These are phyloP conservation scores for Neonectria hederae DNA, from an alignment of 2,329 filamentous ascomycete genomes.

Conservation along the genomic window DNA sequence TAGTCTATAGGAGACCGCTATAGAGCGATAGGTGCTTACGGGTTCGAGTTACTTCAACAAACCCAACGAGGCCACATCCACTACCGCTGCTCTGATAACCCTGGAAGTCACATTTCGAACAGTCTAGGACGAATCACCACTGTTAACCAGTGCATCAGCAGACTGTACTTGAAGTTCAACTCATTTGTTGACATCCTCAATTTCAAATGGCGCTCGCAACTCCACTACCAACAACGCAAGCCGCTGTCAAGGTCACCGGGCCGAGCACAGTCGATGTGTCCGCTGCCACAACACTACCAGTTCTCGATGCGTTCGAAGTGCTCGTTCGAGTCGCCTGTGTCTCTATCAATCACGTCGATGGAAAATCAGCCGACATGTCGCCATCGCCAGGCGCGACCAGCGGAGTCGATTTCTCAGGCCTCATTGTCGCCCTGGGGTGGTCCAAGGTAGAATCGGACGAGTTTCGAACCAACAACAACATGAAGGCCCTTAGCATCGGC, in stretches of 20 bases:
- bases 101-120: background rate
- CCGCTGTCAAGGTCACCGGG: slow-evolving; percentile 20
- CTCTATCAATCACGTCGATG: slow-evolving; percentile 32
- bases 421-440: slow-evolving; percentile 22
- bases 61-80: background rate
- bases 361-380: slow-evolving; percentile 34
- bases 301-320: slow-evolving; percentile 13
- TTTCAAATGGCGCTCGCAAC: slow-evolving; percentile 9
- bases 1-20: background rate
- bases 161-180: background rate
- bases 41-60: background rate
- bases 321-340: slow-evolving; percentile 26
- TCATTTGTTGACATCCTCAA: background rate
- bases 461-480: slow-evolving; percentile 20
- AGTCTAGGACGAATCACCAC: background rate
- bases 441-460: slow-evolving; percentile 19
- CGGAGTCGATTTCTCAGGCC: slow-evolving; percentile 32
- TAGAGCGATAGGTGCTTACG: background rate
- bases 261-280: slow-evolving; percentile 4
- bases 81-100: background rate
- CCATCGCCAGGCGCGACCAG: slow-evolving; percentile 29
- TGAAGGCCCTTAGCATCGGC: slow-evolving; percentile 19
- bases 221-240: slow-evolving; percentile 13
- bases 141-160: background rate
- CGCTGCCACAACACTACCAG: slow-evolving; percentile 5